Evolutionary conservation across 2,329 filamentous ascomycete species (phyloP).

Genomic region (Acephala macrosclerotiorum): DNA sequence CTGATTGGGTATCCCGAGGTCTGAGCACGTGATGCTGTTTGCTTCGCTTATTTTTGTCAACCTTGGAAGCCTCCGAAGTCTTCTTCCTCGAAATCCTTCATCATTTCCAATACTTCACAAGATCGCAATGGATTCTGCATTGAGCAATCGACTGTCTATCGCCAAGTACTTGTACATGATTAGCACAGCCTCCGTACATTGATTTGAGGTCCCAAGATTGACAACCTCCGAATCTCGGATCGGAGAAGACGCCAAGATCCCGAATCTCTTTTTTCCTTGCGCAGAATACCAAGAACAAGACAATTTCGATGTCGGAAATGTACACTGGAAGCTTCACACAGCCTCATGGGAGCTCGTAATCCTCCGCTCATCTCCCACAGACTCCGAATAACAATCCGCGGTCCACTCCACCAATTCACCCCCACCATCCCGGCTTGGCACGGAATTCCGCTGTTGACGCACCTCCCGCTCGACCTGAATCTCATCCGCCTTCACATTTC

Average conservation of each 20-base stretch:
- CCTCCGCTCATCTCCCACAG: background rate
- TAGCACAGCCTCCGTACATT: background rate
- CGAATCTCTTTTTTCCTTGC: background rate
- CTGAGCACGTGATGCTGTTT: too few relatives aligned
- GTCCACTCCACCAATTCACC: background rate
- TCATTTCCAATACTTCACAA: background rate
- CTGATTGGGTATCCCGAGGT: background rate
- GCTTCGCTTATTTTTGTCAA: background rate
- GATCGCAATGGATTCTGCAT: background rate
- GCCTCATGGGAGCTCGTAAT: background rate
- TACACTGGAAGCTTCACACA: background rate
- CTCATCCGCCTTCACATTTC: background rate
- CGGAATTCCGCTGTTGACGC: background rate
- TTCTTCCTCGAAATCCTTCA: background rate
- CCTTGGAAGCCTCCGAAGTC: conserved; percentile 4
- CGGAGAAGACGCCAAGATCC: background rate
- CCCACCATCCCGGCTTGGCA: background rate
- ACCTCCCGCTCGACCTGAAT: background rate
- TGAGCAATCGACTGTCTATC: background rate
- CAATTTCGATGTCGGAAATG: background rate
- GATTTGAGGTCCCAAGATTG: background rate
- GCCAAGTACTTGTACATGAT: background rate
- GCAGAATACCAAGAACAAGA: too few relatives aligned
- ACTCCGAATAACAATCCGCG: background rate
- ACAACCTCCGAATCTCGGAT: too few relatives aligned